phyloP scores from a whole-genome alignment of 176 grass and related monocot genomes.

The Eleusine indica region DNA sequence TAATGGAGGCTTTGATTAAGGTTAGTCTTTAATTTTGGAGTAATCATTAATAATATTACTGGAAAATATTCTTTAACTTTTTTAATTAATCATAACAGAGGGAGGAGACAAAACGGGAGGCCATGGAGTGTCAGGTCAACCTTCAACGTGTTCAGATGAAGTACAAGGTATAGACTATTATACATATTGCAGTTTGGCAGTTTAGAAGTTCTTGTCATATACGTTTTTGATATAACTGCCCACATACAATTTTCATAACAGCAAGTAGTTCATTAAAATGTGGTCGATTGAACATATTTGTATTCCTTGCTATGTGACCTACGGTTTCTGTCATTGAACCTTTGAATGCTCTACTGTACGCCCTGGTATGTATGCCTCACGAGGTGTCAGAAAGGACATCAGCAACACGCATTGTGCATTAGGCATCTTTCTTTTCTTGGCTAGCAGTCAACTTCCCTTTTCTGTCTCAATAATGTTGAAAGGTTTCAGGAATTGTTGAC shows the following conservation, averaged over 20 bases:
- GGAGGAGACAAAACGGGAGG: slow-evolving; percentile 89
- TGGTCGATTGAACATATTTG: background rate
- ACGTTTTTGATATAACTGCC: background rate
- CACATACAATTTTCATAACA: background rate
- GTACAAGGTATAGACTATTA: slow-evolving; percentile 70
- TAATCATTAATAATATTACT: background rate
- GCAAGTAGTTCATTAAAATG: background rate
- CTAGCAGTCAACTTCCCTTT: background rate
- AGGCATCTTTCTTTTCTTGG: background rate
- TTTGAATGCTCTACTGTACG: background rate
- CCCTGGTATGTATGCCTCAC: background rate
- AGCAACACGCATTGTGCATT: background rate
- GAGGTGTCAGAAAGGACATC: background rate
- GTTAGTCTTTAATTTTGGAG: slow-evolving; percentile 49
- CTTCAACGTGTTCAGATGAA: slow-evolving; percentile 86
- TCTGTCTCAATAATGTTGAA: background rate
- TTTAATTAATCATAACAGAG: slow-evolving; percentile 55
- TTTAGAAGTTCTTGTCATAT: slow-evolving; percentile 18
- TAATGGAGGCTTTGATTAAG: slow-evolving; percentile 92
- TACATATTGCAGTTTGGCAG: background rate
- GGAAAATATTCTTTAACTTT: slow-evolving; percentile 21
- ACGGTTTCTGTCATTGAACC: background rate
- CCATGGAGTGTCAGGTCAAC: slow-evolving; percentile 80
- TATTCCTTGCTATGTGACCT: background rate
- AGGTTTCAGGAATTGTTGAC: background rate